Evolutionary conservation across 306 rosid genomes (phyloP), one percentile per base, ranked within the genome.

Genomic region (Dryas alaskensis): DNA sequence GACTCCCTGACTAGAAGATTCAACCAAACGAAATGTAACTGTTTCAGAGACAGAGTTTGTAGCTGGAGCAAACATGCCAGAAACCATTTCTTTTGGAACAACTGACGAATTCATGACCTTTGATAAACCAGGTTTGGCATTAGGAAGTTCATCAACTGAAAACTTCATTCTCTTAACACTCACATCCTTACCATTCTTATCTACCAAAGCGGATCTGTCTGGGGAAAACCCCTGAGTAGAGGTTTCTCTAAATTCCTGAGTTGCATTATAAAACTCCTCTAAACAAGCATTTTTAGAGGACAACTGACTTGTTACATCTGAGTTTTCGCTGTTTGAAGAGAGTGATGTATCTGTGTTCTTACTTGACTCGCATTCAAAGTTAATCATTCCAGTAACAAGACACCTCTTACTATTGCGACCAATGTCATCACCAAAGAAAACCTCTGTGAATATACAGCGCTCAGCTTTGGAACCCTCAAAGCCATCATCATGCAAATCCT

Each of bases 401-500:
- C 89, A 82, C 80, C 81, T 86, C 81, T 57, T 80, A 81, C 80
- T 84, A 54, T 79, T 58, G 59, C 70, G 83, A 67, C 83, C 83
- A 71, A 46, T 42, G 43, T 72, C 84, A 74, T 72, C 80, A 65
- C 92, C 81, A 50, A 87, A 89, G 87, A 94, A 88, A 49, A 83
- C 81, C 81, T 92, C 97, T 52, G 74, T 86, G 79, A 88, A 94
- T 87, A 92, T 88, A 79, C 64, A 69, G 57, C 69, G 81, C 87
- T 92, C 98, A 67, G 73, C 81, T 66, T 82, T 80, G 7, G 97
- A 94, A 66, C 97, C 98, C 76, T 94, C 98, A 67, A 90, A 85
- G 72, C 76, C 83, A 87, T 89, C 96, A 81, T 90, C 88, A 43
- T 70, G 85, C 76, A 92, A 83, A 81, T 87, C 89, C 62, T 83